phyloP scores from a whole-genome alignment of 495 filamentous ascomycete genomes.

The Neurospora sp. region DNA sequence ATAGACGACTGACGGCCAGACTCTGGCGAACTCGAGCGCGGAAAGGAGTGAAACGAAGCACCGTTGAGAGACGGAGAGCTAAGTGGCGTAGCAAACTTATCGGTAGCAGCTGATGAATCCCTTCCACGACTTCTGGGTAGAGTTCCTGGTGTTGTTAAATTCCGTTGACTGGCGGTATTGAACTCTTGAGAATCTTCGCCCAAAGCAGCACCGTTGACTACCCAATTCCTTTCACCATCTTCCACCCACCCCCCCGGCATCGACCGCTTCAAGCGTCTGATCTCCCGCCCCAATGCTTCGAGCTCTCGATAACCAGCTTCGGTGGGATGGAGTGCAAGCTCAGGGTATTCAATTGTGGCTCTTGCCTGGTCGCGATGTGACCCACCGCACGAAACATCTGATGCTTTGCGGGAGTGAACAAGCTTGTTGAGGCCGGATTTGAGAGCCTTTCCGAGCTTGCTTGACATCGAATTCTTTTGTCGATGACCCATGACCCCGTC shows the following conservation, averaged over 20 bases:
- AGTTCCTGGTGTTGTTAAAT: background rate
- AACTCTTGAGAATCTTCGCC: background rate
- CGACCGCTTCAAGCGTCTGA: slow-evolving; percentile 19
- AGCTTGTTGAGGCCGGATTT: slow-evolving; percentile 24
- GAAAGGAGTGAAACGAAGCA: slow-evolving; percentile 17
- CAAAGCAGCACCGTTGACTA: background rate
- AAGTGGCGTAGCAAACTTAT: slow-evolving; percentile 13
- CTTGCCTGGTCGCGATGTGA: slow-evolving; percentile 1
- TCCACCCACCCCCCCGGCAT: background rate
- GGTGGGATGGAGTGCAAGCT: slow-evolving; percentile 24
- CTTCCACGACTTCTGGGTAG: background rate
- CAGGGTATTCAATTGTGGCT: slow-evolving; percentile 23
- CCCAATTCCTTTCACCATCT: background rate
- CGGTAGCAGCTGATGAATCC: slow-evolving; percentile 9
- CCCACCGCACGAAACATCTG: slow-evolving; percentile 1
- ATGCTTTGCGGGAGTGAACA: slow-evolving; percentile 12
- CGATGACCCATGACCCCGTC: background rate
- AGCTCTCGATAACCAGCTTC: slow-evolving; percentile 21
- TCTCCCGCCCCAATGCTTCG: slow-evolving; percentile 23
- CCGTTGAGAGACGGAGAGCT: slow-evolving; percentile 9
- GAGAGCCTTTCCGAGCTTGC: slow-evolving; percentile 22
- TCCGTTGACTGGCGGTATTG: slow-evolving; percentile 4
- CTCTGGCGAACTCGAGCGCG: slow-evolving; percentile 1
- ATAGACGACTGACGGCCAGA: background rate
- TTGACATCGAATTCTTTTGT: slow-evolving; percentile 11